Evolutionary conservation across 129 eudicot genomes (phyloP).

Genomic region (Sambucus nigra): DNA sequence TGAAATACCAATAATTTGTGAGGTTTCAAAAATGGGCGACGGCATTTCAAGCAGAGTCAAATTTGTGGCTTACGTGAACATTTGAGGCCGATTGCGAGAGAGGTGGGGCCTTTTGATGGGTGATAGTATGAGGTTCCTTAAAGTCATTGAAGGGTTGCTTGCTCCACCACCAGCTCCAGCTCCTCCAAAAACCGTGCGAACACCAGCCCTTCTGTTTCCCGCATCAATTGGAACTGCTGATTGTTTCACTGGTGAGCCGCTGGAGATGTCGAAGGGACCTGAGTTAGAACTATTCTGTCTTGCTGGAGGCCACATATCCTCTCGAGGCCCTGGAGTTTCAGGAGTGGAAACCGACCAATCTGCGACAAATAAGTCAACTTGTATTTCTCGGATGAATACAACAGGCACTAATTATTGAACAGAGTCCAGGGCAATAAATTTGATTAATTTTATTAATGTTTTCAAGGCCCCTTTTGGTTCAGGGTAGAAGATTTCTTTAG

Average conservation of each 20-base stretch:
- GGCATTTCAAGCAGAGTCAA: not conserved
- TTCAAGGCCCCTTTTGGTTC: no score
- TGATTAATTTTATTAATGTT: not conserved
- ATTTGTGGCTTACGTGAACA: constrained; percentile 67
- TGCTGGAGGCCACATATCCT: constrained; percentile 71
- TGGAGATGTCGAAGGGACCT: constrained; percentile 58
- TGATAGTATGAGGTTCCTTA: constrained; percentile 79
- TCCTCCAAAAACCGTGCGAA: constrained; percentile 43
- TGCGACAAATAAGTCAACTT: constrained; percentile 77
- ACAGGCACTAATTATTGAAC: constrained; percentile 9
- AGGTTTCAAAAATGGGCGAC: not conserved
- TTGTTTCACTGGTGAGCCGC: constrained; percentile 57
- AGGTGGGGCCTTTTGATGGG: constrained; percentile 86
- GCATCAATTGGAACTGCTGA: constrained; percentile 49
- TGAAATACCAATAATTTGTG: constrained; percentile 7
- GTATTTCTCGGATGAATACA: constrained; percentile 40
- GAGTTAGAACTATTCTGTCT: constrained; percentile 75
- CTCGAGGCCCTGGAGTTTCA: constrained; percentile 98
- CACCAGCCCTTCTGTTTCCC: constrained; percentile 49
- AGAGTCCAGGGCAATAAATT: not conserved
- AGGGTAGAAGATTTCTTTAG: no score
- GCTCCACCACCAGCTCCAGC: constrained; percentile 44
- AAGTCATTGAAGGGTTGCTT: constrained; percentile 72
- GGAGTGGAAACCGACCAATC: constrained; percentile 92
- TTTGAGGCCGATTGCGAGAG: constrained; percentile 76